Percentiles rank a stretch among this genome's conserved stretches.
These are phyloP conservation scores for Crithidia expoeki DNA, from an alignment of 208 protist genomes.

Conservation along the genomic window DNA sequence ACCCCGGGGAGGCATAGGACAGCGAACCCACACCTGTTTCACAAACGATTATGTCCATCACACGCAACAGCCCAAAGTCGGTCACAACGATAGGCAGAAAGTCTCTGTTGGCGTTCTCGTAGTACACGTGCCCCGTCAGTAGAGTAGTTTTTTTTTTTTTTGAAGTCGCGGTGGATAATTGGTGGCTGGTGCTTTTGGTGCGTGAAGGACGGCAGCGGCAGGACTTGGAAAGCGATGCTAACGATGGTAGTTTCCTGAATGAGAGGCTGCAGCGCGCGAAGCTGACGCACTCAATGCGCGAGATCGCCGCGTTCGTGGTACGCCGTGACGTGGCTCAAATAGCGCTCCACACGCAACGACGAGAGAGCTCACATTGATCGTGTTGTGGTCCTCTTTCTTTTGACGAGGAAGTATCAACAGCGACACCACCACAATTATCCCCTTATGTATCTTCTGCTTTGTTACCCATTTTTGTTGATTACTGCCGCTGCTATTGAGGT, in stretches of 20 bases:
- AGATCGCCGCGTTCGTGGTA: constrained; percentile 70
- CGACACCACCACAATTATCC: background rate
- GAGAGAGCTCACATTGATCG: constrained; percentile 5
- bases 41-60: constrained; percentile 71
- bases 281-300: constrained; percentile 47
- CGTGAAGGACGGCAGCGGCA: constrained; percentile 58
- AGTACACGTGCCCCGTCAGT: constrained; percentile 51
- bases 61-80: constrained; percentile 70
- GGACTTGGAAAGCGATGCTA: constrained; percentile 61
- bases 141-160: constrained; percentile 93
- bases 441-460: background rate
- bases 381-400: background rate
- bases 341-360: constrained; percentile 44
- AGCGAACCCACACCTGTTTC: constrained; percentile 68
- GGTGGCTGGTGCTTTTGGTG: constrained; percentile 67
- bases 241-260: constrained; percentile 54
- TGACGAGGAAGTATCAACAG: background rate
- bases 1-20: constrained; percentile 74
- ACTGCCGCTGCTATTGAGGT: background rate
- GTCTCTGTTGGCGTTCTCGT: constrained; percentile 21
- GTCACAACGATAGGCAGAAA: constrained; percentile 60
- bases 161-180: constrained; percentile 98
- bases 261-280: constrained; percentile 37
- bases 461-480: background rate
- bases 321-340: constrained; percentile 65